Conservation (phyloP, 768 basidiomycete genomes). For the Mycena rosella region DNA sequence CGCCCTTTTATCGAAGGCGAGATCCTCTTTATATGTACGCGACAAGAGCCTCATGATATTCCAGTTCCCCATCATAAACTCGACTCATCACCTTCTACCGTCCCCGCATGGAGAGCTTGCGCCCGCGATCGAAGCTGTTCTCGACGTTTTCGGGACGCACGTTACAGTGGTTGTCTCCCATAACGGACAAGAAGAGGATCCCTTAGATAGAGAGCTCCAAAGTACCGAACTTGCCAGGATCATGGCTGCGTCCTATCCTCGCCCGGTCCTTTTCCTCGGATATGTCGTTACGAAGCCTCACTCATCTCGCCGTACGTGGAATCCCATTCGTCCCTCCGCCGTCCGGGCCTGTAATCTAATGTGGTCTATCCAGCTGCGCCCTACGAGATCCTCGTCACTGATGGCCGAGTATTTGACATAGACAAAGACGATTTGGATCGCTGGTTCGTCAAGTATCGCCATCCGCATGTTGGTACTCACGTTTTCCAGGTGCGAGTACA, state of each 20-base stretch:
- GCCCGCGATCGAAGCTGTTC: slow-evolving; percentile 88
- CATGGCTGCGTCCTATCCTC: slow-evolving; percentile 76
- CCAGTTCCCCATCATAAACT: slow-evolving; percentile 90
- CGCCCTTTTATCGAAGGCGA: slow-evolving; percentile 81
- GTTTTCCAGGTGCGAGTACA: slow-evolving; percentile 85
- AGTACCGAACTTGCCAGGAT: slow-evolving; percentile 84
- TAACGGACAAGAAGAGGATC: slow-evolving; percentile 95
- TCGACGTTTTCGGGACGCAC: slow-evolving; percentile 82
- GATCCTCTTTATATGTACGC: slow-evolving; percentile 3
- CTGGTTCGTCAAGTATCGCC: slow-evolving; percentile 59
- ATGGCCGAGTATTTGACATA: slow-evolving; percentile 85
- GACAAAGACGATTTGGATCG: slow-evolving; percentile 79
- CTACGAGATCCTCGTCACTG: slow-evolving; percentile 81
- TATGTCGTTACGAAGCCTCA: slow-evolving; percentile 84
- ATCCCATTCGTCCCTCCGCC: background rate
- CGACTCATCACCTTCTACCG: slow-evolving; percentile 88
- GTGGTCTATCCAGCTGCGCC: slow-evolving; percentile 66
- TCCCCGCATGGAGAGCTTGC: slow-evolving; percentile 90
- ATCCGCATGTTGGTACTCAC: background rate
- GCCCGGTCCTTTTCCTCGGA: slow-evolving; percentile 84
- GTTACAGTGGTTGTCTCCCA: slow-evolving; percentile 90
- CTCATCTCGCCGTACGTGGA: slow-evolving; percentile 68
- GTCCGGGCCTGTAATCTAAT: slow-evolving; percentile 2
- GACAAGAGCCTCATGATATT: background rate
- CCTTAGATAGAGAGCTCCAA: slow-evolving; percentile 90